These are phyloP conservation scores for Lactarius tabidus DNA, from an alignment of 768 basidiomycete species.

Conservation along the genomic window DNA sequence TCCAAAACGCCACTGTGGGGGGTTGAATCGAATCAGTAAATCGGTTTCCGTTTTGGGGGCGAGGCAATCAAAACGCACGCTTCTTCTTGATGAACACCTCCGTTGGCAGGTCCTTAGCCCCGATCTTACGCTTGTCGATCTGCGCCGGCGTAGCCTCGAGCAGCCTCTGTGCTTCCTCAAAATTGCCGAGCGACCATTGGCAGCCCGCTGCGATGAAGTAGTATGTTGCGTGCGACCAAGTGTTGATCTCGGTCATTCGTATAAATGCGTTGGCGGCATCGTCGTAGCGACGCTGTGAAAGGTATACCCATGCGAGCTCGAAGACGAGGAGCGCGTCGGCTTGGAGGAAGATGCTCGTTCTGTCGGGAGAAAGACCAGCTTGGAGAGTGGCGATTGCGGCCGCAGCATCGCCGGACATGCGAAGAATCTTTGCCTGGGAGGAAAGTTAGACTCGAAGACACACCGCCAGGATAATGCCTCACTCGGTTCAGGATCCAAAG, in stretches of 20 bases:
- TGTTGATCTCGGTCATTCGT: conserved; percentile 60
- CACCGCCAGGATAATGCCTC: conserved; percentile 10
- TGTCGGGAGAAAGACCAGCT: conserved; percentile 51
- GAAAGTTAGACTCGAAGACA: neutral
- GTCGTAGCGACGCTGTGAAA: conserved; percentile 58
- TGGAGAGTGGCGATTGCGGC: conserved; percentile 61
- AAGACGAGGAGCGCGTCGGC: conserved; percentile 71
- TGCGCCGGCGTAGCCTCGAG: conserved; percentile 58
- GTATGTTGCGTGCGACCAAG: conserved; percentile 75
- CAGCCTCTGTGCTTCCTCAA: conserved; percentile 55
- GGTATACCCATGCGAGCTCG: conserved; percentile 73
- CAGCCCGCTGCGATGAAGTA: conserved; percentile 78
- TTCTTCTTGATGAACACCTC: conserved; percentile 78
- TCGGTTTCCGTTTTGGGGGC: neutral
- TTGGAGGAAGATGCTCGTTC: conserved; percentile 57
- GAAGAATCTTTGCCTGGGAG: conserved; percentile 62
- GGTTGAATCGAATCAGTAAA: neutral
- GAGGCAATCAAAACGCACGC: conserved; percentile 39
- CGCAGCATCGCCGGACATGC: conserved; percentile 64
- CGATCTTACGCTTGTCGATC: conserved; percentile 56
- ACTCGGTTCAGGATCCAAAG: conserved; percentile 74
- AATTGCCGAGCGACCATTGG: conserved; percentile 51
- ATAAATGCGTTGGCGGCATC: conserved; percentile 68
- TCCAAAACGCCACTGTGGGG: conserved; percentile 64
- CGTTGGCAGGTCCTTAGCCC: conserved; percentile 67